These are phyloP conservation scores for Mortierella sp. DNA, from an alignment of 371 early-diverging fungal species.

Conservation along the genomic window DNA sequence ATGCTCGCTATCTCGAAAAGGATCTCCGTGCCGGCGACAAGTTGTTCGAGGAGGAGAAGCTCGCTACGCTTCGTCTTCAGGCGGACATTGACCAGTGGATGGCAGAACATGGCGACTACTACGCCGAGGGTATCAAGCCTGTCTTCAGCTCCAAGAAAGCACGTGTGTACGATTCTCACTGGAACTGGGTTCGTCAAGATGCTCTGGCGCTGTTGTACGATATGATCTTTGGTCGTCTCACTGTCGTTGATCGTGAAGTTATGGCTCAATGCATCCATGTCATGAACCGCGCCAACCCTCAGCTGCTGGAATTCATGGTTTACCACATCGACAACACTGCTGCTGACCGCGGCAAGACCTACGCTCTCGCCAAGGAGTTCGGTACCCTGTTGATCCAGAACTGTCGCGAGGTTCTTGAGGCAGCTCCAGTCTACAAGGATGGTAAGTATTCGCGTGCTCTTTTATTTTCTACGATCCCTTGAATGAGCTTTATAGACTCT, in stretches of 20 bases:
- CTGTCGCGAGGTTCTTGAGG: constrained; percentile 81
- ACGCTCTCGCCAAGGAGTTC: constrained; percentile 83
- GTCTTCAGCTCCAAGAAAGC: constrained; percentile 87
- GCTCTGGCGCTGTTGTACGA: constrained; percentile 91
- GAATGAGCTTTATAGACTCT: not conserved
- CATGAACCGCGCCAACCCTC: constrained; percentile 91
- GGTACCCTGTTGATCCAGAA: constrained; percentile 88
- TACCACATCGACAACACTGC: constrained; percentile 82
- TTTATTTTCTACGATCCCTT: not conserved
- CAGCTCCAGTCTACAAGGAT: constrained; percentile 89
- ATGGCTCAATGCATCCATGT: constrained; percentile 91
- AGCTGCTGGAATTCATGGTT: constrained; percentile 86
- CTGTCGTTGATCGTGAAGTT: constrained; percentile 91
- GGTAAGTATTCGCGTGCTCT: constrained; percentile 57
- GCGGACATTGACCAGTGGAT: constrained; percentile 88
- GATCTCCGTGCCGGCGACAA: constrained; percentile 87
- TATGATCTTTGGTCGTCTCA: constrained; percentile 90
- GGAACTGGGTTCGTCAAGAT: constrained; percentile 98
- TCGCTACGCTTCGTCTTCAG: constrained; percentile 76
- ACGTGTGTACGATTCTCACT: constrained; percentile 92
- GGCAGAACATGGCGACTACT: constrained; percentile 90
- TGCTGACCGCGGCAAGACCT: constrained; percentile 83
- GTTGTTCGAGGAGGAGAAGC: constrained; percentile 75
- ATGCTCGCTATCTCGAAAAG: constrained; percentile 88
- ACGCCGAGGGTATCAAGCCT: constrained; percentile 89